Conservation (phyloP, 1,139 yeast genomes). For the Chernovozyma aurita region DNA sequence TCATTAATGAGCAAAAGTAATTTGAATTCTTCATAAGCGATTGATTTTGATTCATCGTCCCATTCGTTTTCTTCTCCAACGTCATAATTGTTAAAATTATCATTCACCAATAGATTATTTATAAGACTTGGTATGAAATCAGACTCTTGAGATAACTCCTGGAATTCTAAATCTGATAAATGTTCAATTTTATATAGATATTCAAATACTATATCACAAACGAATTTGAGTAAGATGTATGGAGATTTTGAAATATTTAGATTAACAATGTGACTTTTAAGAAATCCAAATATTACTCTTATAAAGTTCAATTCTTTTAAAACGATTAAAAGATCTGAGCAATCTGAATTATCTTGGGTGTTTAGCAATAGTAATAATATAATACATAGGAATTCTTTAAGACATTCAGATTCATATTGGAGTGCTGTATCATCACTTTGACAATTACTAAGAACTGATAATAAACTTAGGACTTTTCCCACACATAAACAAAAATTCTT, state of each 20-base stretch:
- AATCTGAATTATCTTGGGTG: constrained; percentile 13
- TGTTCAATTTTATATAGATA: constrained; percentile 36
- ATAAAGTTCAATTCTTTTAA: constrained; percentile 43
- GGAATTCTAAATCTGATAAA: constrained; percentile 32
- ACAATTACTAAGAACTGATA: constrained; percentile 24
- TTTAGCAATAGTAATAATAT: constrained; percentile 31
- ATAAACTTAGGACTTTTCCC: constrained; percentile 36
- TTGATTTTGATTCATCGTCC: constrained; percentile 56
- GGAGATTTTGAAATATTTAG: constrained; percentile 19
- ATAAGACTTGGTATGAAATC: constrained; percentile 37
- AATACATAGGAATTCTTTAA: constrained; percentile 37
- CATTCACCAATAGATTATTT: constrained; percentile 46
- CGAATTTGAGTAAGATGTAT: constrained; percentile 34
- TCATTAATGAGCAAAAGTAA: constrained; percentile 75
- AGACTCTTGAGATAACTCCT: constrained; percentile 22
- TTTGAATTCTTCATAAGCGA: constrained; percentile 69
- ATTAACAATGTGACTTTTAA: constrained; percentile 25
- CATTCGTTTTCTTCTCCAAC: constrained; percentile 32
- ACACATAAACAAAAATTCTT: constrained; percentile 36
- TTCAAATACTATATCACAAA: constrained; percentile 42
- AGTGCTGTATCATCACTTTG: constrained; percentile 11
- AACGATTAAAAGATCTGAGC: constrained; percentile 19
- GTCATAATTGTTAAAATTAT: constrained; percentile 41
- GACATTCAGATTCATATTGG: constrained; percentile 19
- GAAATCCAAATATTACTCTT: constrained; percentile 39